Percentiles rank a stretch among this genome's conserved stretches.
phyloP scores from a whole-genome alignment of 1,284 basidiomycete species.

The Ustilago trichophora region DNA sequence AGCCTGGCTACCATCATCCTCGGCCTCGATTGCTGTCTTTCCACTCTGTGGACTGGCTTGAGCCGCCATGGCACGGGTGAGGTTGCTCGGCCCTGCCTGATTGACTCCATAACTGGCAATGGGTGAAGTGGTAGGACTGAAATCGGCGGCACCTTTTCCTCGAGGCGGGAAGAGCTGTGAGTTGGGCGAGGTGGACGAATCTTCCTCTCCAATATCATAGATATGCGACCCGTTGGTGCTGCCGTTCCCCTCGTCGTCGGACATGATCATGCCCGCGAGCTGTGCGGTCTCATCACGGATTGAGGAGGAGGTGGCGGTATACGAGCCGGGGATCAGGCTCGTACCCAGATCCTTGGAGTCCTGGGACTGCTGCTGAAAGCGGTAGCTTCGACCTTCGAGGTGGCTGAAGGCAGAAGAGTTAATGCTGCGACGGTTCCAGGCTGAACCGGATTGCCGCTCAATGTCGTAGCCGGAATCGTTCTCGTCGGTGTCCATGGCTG shows the following conservation, averaged over 20 bases:
- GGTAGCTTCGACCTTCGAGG: conserved; percentile 61
- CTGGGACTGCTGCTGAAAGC: conserved; percentile 38
- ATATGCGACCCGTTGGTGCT: conserved; percentile 34
- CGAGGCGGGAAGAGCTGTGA: conserved; percentile 34
- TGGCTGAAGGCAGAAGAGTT: conserved; percentile 53
- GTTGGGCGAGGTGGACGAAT: too few species aligned
- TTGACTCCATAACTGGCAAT: conserved; percentile 27
- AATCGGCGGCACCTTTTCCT: background rate
- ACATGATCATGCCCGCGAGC: conserved; percentile 59
- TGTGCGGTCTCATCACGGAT: conserved; percentile 63
- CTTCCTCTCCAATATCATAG: conserved; percentile 44
- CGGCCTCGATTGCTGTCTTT: conserved; percentile 7
- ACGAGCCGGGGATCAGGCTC: conserved; percentile 47
- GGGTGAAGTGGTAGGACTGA: conserved; percentile 38
- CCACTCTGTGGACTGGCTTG: conserved; percentile 32
- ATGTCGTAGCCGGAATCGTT: conserved; percentile 36
- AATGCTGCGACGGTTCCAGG: conserved; percentile 25
- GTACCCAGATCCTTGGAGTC: conserved; percentile 20
- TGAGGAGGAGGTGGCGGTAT: conserved; percentile 57
- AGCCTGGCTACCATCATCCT: conserved; percentile 42
- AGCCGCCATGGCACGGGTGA: conserved; percentile 38
- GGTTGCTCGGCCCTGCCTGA: conserved; percentile 44
- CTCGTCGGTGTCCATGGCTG: conserved; percentile 15
- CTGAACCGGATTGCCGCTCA: conserved; percentile 28
- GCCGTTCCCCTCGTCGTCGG: conserved; percentile 51